These are phyloP conservation scores for Schoenoplectus triqueter DNA, from an alignment of 202 grass and related monocot species.

Conservation along the genomic window DNA sequence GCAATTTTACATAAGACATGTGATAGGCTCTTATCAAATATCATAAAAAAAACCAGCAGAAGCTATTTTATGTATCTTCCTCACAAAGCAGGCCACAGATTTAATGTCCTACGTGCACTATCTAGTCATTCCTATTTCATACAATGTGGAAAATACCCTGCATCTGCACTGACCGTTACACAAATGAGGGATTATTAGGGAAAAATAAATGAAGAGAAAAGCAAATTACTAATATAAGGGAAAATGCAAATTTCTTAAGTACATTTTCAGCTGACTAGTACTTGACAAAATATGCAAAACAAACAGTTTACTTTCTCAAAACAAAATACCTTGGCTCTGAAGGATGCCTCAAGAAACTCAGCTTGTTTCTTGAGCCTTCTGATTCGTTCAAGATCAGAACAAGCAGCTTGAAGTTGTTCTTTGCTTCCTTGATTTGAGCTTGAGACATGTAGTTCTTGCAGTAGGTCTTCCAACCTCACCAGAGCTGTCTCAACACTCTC, in stretches of 20 bases:
- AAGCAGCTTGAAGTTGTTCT: conserved; percentile 86
- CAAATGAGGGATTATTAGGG: neutral
- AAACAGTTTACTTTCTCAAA: conserved; percentile 59
- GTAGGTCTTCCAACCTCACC: conserved; percentile 89
- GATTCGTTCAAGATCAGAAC: conserved; percentile 96
- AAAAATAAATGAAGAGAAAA: conserved; percentile 10
- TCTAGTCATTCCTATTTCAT: neutral
- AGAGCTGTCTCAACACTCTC: conserved; percentile 96
- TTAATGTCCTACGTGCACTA: neutral
- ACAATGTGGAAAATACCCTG: neutral
- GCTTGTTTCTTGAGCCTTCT: conserved; percentile 99
- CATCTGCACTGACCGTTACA: neutral
- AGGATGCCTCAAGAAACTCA: conserved; percentile 97
- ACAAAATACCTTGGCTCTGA: conserved; percentile 81
- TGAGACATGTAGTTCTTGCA: conserved; percentile 91
- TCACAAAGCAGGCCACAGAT: neutral
- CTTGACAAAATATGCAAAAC: conserved; percentile 14
- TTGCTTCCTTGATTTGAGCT: conserved; percentile 76
- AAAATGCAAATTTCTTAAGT: neutral
- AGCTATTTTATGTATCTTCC: neutral
- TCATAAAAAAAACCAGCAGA: neutral
- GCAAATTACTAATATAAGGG: neutral
- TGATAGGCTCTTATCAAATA: neutral
- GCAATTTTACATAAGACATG: conserved; percentile 12
- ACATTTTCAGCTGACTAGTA: conserved; percentile 13